A percentile compares a stretch with the other conserved stretches of the same genome.
These are phyloP conservation scores for Amanita molliuscula DNA, from an alignment of 768 basidiomycete species.

Conservation along the genomic window DNA sequence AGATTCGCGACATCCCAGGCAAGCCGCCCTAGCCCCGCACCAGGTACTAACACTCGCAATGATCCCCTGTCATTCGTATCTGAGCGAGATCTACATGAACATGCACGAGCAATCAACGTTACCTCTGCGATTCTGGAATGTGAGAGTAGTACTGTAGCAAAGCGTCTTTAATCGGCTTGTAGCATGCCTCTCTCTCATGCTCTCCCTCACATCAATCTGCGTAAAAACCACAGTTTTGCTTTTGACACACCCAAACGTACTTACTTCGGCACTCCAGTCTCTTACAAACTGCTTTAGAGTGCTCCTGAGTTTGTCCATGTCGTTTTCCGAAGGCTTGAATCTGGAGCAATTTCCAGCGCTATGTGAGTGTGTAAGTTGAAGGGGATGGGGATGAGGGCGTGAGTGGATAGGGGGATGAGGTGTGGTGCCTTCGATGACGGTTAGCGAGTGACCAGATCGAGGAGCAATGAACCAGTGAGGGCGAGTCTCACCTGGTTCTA, in stretches of 20 bases:
- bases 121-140: constrained; percentile 48
- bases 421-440: not conserved
- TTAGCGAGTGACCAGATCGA: not conserved
- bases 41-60: constrained; percentile 77
- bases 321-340: constrained; percentile 53
- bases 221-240: not conserved
- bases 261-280: constrained; percentile 84
- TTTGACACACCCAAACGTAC: not conserved
- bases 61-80: constrained; percentile 27
- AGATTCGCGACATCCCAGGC: constrained; percentile 81
- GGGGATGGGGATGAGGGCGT: constrained; percentile 19
- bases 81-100: not conserved
- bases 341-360: constrained; percentile 12
- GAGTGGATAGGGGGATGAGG: constrained; percentile 13
- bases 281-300: constrained; percentile 89
- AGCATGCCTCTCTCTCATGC: constrained; percentile 68
- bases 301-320: constrained; percentile 87
- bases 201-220: constrained; percentile 39
- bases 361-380: constrained; percentile 22
- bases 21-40: constrained; percentile 80
- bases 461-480: not conserved
- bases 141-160: constrained; percentile 54
- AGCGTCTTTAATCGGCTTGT: constrained; percentile 73
- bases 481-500: not conserved
- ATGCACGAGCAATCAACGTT: not conserved